Base-by-base conservation (phyloP, 768 basidiomycete genomes). In the Leucocoprinus leucothites region DNA sequence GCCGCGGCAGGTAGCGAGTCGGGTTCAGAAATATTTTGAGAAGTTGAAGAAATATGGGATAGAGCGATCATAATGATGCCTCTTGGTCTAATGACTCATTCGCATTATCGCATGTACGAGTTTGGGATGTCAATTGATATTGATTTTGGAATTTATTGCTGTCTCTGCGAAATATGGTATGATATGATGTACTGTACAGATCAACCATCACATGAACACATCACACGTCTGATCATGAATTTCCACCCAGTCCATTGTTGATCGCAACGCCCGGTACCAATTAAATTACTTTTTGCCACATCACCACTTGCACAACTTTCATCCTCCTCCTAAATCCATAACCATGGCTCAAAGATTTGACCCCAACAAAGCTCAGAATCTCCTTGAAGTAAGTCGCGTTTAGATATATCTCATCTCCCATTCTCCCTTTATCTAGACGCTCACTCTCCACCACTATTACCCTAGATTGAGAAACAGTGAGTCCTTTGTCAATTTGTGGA, bases 391-490 rank as follows among this genome's bases (percentile, higher is more conserved):
- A 66, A 61, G 81, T 67, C 19, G 9, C 14, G 25, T 24, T n/a
- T 7, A 6, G 26, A 45, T 35, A 28, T 44, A 34, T 43, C 22
- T 24, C n/a, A n/a, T n/a, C n/a, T n/a, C n/a, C n/a, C n/a, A n/a
- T n/a, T 38, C 11, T 38, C 9, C 16, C 6, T 11, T n/a, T 38
- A 13, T 38, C 38, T n/a, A n/a, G n/a, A 38, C 16, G 31, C 31
- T 11, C 38, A 38, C 5, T 38, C 16, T 38, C 38, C 4, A 4
- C 3, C 38, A 11, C 18, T 21, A 25, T 16, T 22, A 48, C 41
- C 43, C 46, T 74, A 94, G 91, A 96, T 99, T 58, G 96, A 98
- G 76, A 95, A 94, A 80, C 94, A 97, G 88, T 94, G 66, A 70
- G 89, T 78, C n/a, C n/a, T n/a, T n/a, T n/a, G 19, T 60, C 34